phyloP scores from a whole-genome alignment of 1,284 basidiomycete species.

The Neolentinus lepideus region DNA sequence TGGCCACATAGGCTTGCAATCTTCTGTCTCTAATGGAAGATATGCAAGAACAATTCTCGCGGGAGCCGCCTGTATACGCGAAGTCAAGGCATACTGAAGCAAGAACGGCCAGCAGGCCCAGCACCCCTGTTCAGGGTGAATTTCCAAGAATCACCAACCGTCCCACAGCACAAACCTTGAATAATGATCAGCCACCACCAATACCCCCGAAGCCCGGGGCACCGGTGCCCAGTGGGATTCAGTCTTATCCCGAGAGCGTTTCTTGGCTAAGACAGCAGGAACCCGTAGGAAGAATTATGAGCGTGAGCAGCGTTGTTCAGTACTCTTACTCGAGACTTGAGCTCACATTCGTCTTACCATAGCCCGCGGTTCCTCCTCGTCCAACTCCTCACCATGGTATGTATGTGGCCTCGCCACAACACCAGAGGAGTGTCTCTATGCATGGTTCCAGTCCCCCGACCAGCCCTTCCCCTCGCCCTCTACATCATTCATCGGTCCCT shows the following conservation, averaged over 20 bases:
- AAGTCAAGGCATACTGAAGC: constrained; percentile 43
- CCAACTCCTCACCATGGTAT: not conserved
- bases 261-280: not conserved
- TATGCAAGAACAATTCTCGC: constrained; percentile 78
- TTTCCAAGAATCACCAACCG: not conserved
- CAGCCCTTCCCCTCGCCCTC: constrained; percentile 11
- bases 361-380: not conserved
- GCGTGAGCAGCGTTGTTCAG: not conserved
- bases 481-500: constrained; percentile 14
- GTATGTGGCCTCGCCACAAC: not conserved
- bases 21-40: constrained; percentile 60
- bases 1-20: constrained; percentile 52
- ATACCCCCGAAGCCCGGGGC: not conserved
- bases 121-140: not conserved
- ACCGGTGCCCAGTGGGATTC: not conserved
- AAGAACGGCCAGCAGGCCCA: not conserved
- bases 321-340: not conserved
- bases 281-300: not conserved
- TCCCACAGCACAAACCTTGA: not conserved
- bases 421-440: not conserved
- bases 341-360: not conserved
- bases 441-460: not conserved
- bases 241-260: not conserved
- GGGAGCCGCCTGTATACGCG: constrained; percentile 86
- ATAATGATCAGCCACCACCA: not conserved